Conservation (phyloP, 2,329 filamentous ascomycete genomes). For the Apiospora hydei region DNA sequence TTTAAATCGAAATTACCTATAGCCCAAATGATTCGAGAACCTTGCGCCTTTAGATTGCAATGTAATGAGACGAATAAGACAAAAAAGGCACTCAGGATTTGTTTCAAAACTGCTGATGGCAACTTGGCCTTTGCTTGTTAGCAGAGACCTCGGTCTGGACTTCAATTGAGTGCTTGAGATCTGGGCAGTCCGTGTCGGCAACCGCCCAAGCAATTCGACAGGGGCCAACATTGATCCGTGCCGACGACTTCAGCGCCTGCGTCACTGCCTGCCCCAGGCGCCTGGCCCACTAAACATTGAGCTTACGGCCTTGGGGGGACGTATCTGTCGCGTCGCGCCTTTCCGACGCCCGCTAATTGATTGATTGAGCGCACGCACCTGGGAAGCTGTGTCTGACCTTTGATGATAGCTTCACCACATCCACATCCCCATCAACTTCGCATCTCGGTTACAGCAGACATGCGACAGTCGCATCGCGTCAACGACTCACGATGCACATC, state of each 20-base stretch:
- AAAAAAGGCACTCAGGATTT: no score
- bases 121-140: no score
- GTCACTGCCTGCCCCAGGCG: background rate
- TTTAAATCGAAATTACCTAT: background rate
- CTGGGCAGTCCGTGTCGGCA: background rate
- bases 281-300: background rate
- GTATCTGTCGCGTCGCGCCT: conserved; percentile 13
- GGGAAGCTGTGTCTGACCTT: conserved; percentile 6
- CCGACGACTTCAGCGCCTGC: background rate
- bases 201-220: background rate
- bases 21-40: background rate
- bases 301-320: background rate
- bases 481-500: conserved; percentile 71
- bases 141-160: background rate
- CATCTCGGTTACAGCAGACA: conserved; percentile 32
- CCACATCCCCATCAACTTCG: background rate
- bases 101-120: background rate
- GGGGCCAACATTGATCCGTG: conserved; percentile 15
- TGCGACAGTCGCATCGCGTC: conserved; percentile 39
- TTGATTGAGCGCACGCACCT: conserved; percentile 15
- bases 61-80: no score
- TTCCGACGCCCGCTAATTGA: conserved; percentile 10
- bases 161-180: background rate
- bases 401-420: conserved; percentile 18
- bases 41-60: no score